Evolutionary conservation across 164 flowering plant species (phyloP), one percentile per base, ranked within the genome.

Genomic region (Malania oleifera): DNA sequence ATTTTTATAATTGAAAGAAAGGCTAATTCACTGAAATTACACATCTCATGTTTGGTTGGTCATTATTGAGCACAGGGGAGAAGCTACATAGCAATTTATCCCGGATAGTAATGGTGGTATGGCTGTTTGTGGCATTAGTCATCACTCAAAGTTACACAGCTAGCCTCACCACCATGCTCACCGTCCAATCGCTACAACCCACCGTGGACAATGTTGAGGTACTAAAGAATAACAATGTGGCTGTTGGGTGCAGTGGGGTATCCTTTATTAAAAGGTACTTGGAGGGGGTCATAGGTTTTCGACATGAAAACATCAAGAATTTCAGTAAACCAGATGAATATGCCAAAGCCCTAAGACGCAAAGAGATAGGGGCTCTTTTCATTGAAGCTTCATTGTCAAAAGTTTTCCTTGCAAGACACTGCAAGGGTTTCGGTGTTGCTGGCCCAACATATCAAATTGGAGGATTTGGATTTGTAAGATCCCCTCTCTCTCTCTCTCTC

Each of bases 111-210:
- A 13, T 70, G 59, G 58, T 40, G n/a, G 53, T 38, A 1, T 77
- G 80, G 80, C 31, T 77, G 0, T 70, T 70, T 10, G 61, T 68
- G 27, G 65, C 52, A 0, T 13, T 73, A 15, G 44, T 73, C 17
- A 22, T 71, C 4, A 50, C 61, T 1, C 35, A 28, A 27, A 70
- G 67, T 41, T 70, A 45, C 61, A 72, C 76, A 2, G 78, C 70
- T 0, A 69, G 66, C 49, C 63, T 77, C 0, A 63, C 74, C 2
- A 34, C 64, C n/a, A 23, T 74, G 56, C 65, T 77, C 2, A 72
- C 74, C 0, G 24, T 59, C 2, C 19, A 44, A 27, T 35, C 41
- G 0, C 62, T 69, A 1, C 14, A 45, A 14, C 54, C 71, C 0
- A 23, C 49, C 1, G 38, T 13, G 10, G 18, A 47, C 2, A 57